Evolutionary conservation across 2,329 filamentous ascomycete species (phyloP).

Genomic region (Fusarium sp.): DNA sequence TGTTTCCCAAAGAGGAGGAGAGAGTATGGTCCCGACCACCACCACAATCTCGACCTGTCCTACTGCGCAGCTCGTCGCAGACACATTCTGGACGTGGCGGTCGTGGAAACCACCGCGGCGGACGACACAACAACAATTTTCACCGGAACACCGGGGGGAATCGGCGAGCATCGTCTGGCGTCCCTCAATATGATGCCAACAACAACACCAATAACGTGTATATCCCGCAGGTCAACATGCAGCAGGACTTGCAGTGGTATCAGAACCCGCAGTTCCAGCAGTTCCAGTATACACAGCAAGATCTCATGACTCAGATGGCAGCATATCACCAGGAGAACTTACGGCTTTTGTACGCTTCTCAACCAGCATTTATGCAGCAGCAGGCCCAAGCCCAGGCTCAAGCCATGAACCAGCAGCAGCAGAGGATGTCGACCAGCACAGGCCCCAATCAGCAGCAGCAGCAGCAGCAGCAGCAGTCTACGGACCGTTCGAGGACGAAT

Average conservation of each 20-base stretch:
- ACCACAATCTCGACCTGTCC: conserved; percentile 65
- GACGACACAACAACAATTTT: conserved; percentile 59
- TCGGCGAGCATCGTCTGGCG: conserved; percentile 65
- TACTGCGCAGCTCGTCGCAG: conserved; percentile 72
- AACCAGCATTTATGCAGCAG: conserved; percentile 52
- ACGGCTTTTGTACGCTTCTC: conserved; percentile 51
- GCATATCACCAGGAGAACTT: conserved; percentile 55
- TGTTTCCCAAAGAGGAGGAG: conserved; percentile 87
- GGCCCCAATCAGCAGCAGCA: conserved; percentile 43
- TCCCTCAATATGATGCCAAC: conserved; percentile 62
- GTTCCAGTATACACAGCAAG: conserved; percentile 56
- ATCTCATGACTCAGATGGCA: conserved; percentile 57
- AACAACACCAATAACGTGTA: conserved; percentile 52
- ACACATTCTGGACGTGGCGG: conserved; percentile 63
- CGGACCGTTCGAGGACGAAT: conserved; percentile 69
- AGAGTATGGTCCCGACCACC: conserved; percentile 69
- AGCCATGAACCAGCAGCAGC: conserved; percentile 47
- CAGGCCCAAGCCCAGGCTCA: conserved; percentile 42
- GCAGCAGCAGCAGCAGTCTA: conserved; percentile 46
- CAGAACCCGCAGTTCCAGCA: conserved; percentile 57
- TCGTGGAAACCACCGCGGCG: conserved; percentile 62
- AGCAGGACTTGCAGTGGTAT: conserved; percentile 64
- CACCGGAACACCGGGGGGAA: conserved; percentile 59
- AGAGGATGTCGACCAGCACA: conserved; percentile 36
- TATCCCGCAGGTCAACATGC: conserved; percentile 57